Base-by-base conservation (phyloP, 192 early-diverging fungal genomes). In the Lobosporangium transversale region DNA sequence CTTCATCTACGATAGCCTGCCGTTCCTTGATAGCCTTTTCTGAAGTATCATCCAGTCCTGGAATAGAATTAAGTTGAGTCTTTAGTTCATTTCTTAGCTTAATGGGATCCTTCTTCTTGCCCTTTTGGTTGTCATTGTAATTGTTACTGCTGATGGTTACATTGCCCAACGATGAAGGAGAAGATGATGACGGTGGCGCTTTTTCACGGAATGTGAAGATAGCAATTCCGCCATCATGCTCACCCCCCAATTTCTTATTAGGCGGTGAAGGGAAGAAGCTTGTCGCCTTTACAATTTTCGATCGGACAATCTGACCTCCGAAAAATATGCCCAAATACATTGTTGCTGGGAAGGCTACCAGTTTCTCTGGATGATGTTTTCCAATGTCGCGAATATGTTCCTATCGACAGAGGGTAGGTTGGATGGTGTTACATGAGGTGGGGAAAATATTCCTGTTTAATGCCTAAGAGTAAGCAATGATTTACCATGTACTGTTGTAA, bases 271-370 rank as follows among this genome's bases (percentile, higher is more conserved):
- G 70, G 50, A 65, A 74, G 18, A 74, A 74, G 5, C 54, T 30
- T 14, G 62, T 54, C 11, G 70, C 48, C 29, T 58, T 56, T 17
- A 74, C 23, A 14, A 74, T 74, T 43, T 74, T 74, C 14, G 62
- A 65, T 4, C 70, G 54, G 10, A 50, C 50, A 24, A 74, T 74
- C 23, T 58, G 61, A 4, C 70, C 70, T 15, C 70, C 70, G 29
- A 74, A 74, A 33, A 74, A 74, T 18, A 74, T 37, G 40, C 70
- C 70, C n/a, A 65, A 37, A 40, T 74, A 74, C 27, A 65, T 32
- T 1, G 70, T 74, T 43, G 70, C 61, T 45, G 70, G 70, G 32
- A 43, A 74, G n/a, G 70, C 70, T 8, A 74, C 42, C 8, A 74
- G 62, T 54, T 51, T 63, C n/a, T 65, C 62, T 1, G 70, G 70